Evolutionary conservation across 2,329 filamentous ascomycete species (phyloP), one percentile per base, ranked within the genome.

Genomic region (Periconia sp.): DNA sequence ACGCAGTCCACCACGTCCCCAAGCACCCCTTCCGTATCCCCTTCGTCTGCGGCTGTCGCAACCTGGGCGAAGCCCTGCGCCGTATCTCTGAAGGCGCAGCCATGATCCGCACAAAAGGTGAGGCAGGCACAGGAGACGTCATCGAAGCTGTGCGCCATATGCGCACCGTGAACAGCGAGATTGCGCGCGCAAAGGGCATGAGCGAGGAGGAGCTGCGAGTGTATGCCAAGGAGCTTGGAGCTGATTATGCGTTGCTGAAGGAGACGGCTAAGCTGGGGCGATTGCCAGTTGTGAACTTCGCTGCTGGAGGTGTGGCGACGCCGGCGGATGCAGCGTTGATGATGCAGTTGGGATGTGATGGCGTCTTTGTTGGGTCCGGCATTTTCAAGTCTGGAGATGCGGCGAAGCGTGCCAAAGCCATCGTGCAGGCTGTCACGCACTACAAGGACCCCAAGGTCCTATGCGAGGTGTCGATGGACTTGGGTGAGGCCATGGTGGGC

Each of bases 321-420:
- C 94, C 94, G 0, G 94, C 94, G 0, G 94, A 99, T 73, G 94
- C 94, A 0, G 94, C 94, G 2, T 78, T 99, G 76, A 89, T 99
- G 92, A 99, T 99, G 94, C 92, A 97, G 79, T 78, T 99, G 53
- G 94, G 94, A 48, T 97, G 94, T 67, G 94, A 99, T 66, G 94
- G 94, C 45, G 94, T 99, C 24, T 99, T 99, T 68, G 94, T 99
- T 24, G 94, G 94, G 19, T 91, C 85, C 44, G 94, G 94, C 19
- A 97, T 97, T 72, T 99, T 99, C 83, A 97, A 97, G 83, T 89
- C 85, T 4, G 92, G 92, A 13, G 87, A 97, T 72, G 88, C 94
- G 16, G 84, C 86, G 31, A 89, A 92, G 84, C 80, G 94, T 48
- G 94, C 94, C 11, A 89, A 86, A 77, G 94, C 94, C 25, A 97